Evolutionary conservation across 306 rosid species (phyloP).

Genomic region (Quercus robur): DNA sequence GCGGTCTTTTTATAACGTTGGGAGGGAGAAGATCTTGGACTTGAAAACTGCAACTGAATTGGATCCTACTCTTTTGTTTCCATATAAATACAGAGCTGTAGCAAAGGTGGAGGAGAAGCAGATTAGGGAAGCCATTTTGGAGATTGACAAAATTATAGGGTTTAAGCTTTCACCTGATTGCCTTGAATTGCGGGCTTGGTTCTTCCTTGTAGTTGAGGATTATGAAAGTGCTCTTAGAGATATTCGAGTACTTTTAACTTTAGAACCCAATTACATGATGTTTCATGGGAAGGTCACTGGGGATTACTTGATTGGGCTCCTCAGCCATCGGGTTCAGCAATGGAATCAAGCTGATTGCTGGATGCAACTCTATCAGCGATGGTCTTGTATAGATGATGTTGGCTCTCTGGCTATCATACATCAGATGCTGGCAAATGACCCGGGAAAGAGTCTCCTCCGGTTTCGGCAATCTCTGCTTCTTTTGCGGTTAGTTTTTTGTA

Average conservation of each 20-base stretch:
- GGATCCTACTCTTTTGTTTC: constrained; percentile 76
- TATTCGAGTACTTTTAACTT: constrained; percentile 59
- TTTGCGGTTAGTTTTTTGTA: constrained; percentile 43
- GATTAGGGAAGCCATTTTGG: constrained; percentile 53
- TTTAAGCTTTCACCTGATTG: constrained; percentile 66
- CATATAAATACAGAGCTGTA: constrained; percentile 63
- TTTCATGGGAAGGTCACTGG: constrained; percentile 53
- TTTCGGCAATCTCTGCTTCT: constrained; percentile 84
- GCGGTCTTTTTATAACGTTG: constrained; percentile 63
- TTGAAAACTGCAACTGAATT: constrained; percentile 65
- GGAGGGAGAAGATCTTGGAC: constrained; percentile 66
- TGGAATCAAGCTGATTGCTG: constrained; percentile 73
- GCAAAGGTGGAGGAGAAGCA: constrained; percentile 62
- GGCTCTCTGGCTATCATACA: constrained; percentile 82
- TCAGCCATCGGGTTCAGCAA: constrained; percentile 36
- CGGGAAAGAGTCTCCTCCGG: constrained; percentile 56
- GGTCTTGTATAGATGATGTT: constrained; percentile 81
- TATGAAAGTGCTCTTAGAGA: constrained; percentile 67
- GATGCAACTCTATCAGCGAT: constrained; percentile 77
- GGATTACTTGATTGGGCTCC: constrained; percentile 46
- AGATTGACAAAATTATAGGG: constrained; percentile 61
- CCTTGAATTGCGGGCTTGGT: constrained; percentile 75
- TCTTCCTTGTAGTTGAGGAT: constrained; percentile 54
- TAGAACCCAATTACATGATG: constrained; percentile 61
- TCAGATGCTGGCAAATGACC: constrained; percentile 71